These are phyloP conservation scores for Verbascum thapsus DNA, from an alignment of 257 asterid genomes.

Conservation along the genomic window DNA sequence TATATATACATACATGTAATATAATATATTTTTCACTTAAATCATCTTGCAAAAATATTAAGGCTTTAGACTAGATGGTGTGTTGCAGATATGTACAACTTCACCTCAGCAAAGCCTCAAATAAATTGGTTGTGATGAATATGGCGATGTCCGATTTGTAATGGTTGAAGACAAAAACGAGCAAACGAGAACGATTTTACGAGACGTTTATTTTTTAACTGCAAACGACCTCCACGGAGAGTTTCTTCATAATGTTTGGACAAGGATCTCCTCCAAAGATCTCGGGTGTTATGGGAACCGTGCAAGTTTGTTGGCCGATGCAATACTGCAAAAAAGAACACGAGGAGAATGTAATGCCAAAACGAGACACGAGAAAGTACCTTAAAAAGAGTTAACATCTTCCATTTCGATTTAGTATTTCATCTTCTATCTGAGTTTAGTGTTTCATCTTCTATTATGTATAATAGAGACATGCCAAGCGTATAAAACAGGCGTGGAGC, in stretches of 20 bases:
- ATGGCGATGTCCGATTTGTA: too few species aligned
- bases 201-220: slow-evolving; percentile 37
- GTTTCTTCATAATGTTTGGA: slow-evolving; percentile 84
- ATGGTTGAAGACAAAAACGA: too few species aligned
- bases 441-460: too few species aligned
- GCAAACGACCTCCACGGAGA: slow-evolving; percentile 89
- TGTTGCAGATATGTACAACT: slow-evolving; percentile 75
- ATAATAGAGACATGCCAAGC: too few species aligned
- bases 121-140: slow-evolving; percentile 38
- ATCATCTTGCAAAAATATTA: slow-evolving; percentile 40
- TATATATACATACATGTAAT: slow-evolving; percentile 32
- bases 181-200: background rate
- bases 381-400: too few species aligned
- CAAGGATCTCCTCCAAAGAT: slow-evolving; percentile 98
- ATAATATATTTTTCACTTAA: slow-evolving; percentile 20
- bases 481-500: too few species aligned
- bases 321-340: slow-evolving; percentile 77
- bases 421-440: too few species aligned
- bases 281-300: slow-evolving; percentile 84
- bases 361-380: slow-evolving; percentile 24
- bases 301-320: slow-evolving; percentile 73
- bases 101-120: slow-evolving; percentile 55
- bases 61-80: slow-evolving; percentile 45
- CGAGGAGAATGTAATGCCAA: background rate
- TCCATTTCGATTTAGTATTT: too few species aligned